phyloP scores from a whole-genome alignment of 73 alveolate genomes.

The Paramecium biaurelia region DNA sequence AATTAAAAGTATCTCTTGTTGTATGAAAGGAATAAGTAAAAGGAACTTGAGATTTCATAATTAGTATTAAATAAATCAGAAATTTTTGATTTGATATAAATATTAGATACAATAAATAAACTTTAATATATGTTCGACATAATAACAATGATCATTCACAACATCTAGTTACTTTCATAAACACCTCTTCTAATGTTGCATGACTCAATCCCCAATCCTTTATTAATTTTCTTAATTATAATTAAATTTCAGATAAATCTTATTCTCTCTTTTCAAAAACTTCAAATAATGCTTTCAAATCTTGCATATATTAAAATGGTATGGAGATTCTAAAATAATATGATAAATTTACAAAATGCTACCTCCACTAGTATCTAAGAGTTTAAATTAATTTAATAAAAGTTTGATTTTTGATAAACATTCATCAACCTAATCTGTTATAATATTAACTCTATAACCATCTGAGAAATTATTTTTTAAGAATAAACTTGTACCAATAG shows the following conservation, averaged over 20 bases:
- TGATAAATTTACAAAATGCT: constrained; percentile 68
- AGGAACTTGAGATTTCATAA: background rate
- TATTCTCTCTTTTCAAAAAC: constrained; percentile 46
- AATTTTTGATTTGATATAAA: background rate
- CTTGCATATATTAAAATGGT: constrained; percentile 69
- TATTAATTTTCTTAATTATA: constrained; percentile 61
- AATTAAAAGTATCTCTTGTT: background rate
- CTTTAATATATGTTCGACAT: background rate
- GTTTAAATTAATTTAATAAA: constrained; percentile 66
- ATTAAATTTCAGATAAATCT: background rate
- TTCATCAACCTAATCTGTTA: constrained; percentile 51
- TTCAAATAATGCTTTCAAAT: constrained; percentile 65
- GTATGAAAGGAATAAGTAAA: background rate
- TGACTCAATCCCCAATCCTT: constrained; percentile 88
- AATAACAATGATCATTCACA: constrained; percentile 22
- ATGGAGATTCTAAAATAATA: constrained; percentile 23
- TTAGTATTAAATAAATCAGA: background rate
- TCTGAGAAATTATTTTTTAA: constrained; percentile 89
- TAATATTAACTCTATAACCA: constrained; percentile 77
- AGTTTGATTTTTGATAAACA: constrained; percentile 56
- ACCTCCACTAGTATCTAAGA: constrained; percentile 78
- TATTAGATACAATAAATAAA: background rate
- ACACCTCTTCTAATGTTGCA: constrained; percentile 91
- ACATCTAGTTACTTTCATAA: constrained; percentile 81
- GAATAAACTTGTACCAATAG: constrained; percentile 96